Base-by-base conservation (phyloP, 2,329 filamentous ascomycete genomes). In the Aspergillus fumigatus region DNA sequence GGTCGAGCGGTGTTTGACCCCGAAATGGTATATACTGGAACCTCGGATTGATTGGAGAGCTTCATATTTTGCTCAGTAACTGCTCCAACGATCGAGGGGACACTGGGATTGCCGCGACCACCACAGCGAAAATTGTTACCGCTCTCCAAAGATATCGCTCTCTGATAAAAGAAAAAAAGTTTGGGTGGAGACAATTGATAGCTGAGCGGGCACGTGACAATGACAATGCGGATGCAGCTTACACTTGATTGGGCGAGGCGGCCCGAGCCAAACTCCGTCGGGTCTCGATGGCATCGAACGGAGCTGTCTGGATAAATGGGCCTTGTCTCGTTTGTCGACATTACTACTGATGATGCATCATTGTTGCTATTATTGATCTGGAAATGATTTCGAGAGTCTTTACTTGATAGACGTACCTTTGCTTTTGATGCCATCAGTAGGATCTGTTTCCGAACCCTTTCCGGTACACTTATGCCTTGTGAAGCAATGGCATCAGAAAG, bases 11-110 rank as follows among this genome's bases (percentile, higher is more conserved):
- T 93, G 38, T 90, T 90, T 35, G 91, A 90, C 62, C 94, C 95
- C 40, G 93, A 92, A 67, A 99, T 90, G 54, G 94, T 97, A 71
- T 99, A 99, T 2, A 97, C 92, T 56, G 90, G 89, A 58, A 96
- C 89, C 48, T 88, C 83, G 60, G 90, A 90, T 62, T 90, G 86
- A 67, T 91, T 80, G 51, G 77, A 77, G 62, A 80, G 71, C 70
- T 79, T 79, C 78, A 80, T 80, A 50, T 58, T 58, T 63, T 54
- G 57, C 53, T 53, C 56, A 50, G 58, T 25, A n/a, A 35, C 53
- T 59, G 38, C 52, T 54, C 55, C 41, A 55, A 32, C 48, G 59
- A 48, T 54, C 5, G 54, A 52, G 51, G 29, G 56, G 56, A 58
- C 51, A 56, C 41, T 59, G 41, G 17, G 19, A 38, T 53, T 45